Evolutionary conservation across 495 filamentous ascomycete genomes (phyloP), one percentile per base, ranked within the genome.

Genomic region (Aspergillus egyptiacus): DNA sequence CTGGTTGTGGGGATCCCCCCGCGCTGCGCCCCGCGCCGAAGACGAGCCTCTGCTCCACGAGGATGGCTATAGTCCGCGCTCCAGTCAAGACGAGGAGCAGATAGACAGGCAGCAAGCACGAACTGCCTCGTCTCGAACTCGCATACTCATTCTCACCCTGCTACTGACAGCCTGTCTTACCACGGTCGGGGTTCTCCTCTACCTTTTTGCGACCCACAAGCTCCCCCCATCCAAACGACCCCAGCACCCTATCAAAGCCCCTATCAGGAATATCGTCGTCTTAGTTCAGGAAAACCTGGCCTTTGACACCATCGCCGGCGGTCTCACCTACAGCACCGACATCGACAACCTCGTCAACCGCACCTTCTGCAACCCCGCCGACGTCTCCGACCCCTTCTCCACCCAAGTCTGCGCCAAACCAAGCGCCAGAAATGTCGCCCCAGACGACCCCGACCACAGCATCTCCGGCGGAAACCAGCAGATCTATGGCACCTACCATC

Each of bases 391-490:
- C 32, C 60, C 66, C 1, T 23, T 55, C 23, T 60, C 60, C 15
- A 52, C 56, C 17, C 50, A 61, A 20, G 64, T 72, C 33, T 77
- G 74, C 51, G 66, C 66, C 7, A 48, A 56, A 23, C 58, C 58
- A 0, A 56, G 52, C 35, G 61, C 58, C 4, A 66, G 68, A 52
- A 64, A 67, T 15, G 44, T 67, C 37, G 64, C 66, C 5, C 48
- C 62, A 15, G 65, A 76, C 39, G 74, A 77, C 46, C 74, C 74
- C 20, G 68, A 76, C 48, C 74, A 77, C 58, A 67, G 64, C 42
- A 68, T 77, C 49, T 59, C 59, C 9, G 74, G 74, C 32, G 69
- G 67, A 10, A 76, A 75, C 58, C 67, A 74, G 58, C 67, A 77
- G 50, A 49, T 76, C 30, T 75, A 71, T 51, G 65, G 70, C 36